Evolutionary conservation across 2,329 filamentous ascomycete species (phyloP).

Genomic region (Fusarium falciforme): DNA sequence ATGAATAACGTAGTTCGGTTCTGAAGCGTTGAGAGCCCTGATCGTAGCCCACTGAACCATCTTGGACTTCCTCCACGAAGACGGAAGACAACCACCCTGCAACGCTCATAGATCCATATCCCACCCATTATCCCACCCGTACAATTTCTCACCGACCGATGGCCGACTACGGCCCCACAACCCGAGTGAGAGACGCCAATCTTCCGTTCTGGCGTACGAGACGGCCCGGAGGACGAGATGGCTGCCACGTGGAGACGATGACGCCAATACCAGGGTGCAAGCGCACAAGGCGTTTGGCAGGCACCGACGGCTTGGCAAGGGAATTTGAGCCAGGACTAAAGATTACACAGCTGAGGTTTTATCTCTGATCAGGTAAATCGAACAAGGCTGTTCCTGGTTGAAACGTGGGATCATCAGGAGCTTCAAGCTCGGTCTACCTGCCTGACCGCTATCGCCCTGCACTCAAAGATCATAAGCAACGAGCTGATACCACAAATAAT

Average conservation of each 20-base stretch:
- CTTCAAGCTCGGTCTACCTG: too few species aligned
- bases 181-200: neutral
- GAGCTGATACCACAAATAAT: too few species aligned
- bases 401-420: neutral
- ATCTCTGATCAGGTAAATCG: neutral
- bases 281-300: slow-evolving; percentile 1
- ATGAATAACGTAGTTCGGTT: neutral
- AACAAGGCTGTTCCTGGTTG: neutral
- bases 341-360: neutral
- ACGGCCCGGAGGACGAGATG: neutral
- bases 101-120: neutral
- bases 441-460: too few species aligned
- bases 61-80: neutral
- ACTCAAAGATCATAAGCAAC: neutral
- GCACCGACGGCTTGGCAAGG: neutral
- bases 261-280: neutral
- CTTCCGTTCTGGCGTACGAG: neutral
- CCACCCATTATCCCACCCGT: neutral
- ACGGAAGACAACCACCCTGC: neutral
- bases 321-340: neutral
- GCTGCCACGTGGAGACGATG: slow-evolving; percentile 1
- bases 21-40: neutral
- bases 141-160: neutral
- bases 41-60: neutral
- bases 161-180: neutral